phyloP scores from a whole-genome alignment of 805 yeast species.

The Candida ipomoeae region DNA sequence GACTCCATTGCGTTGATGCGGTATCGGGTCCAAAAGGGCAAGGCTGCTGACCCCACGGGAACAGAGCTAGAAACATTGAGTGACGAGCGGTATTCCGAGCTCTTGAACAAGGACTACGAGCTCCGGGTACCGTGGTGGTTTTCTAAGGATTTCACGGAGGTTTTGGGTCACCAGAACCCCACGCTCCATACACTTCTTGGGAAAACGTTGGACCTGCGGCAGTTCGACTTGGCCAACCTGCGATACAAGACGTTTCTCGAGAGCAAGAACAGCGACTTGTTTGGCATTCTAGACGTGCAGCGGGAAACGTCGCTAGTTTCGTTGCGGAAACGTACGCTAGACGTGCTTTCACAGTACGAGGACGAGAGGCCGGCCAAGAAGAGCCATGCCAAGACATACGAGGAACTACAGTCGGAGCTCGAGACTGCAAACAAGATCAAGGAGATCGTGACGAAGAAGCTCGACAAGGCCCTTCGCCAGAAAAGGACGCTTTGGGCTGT shows the following conservation, averaged over 20 bases:
- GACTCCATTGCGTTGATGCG: conserved; percentile 30
- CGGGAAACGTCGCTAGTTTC: conserved; percentile 5
- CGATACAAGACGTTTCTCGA: conserved; percentile 27
- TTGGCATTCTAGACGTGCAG: conserved; percentile 8
- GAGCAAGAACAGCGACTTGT: conserved; percentile 14
- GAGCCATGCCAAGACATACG: conserved; percentile 14
- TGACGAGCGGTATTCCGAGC: conserved; percentile 26
- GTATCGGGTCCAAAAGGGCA: conserved; percentile 28
- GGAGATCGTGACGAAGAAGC: conserved; percentile 29
- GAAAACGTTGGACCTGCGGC: conserved; percentile 32
- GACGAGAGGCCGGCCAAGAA: neutral
- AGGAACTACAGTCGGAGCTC: conserved; percentile 27
- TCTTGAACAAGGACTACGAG: conserved; percentile 32
- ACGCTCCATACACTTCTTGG: conserved; percentile 19
- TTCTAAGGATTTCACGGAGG: conserved; percentile 24
- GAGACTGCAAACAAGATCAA: conserved; percentile 39
- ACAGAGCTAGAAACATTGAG: conserved; percentile 23
- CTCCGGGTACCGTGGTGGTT: conserved; percentile 43
- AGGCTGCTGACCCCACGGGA: conserved; percentile 21
- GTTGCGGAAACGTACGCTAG: conserved; percentile 8
- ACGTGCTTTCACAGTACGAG: neutral
- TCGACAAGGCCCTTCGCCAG: conserved; percentile 23
- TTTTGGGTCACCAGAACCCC: conserved; percentile 17
- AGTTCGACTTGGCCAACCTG: conserved; percentile 29
- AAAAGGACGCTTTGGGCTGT: conserved; percentile 37